A percentile compares a stretch with the other conserved stretches of the same genome.
Conservation (phyloP, 768 basidiomycete species). For the Gymnopilus junonius region DNA sequence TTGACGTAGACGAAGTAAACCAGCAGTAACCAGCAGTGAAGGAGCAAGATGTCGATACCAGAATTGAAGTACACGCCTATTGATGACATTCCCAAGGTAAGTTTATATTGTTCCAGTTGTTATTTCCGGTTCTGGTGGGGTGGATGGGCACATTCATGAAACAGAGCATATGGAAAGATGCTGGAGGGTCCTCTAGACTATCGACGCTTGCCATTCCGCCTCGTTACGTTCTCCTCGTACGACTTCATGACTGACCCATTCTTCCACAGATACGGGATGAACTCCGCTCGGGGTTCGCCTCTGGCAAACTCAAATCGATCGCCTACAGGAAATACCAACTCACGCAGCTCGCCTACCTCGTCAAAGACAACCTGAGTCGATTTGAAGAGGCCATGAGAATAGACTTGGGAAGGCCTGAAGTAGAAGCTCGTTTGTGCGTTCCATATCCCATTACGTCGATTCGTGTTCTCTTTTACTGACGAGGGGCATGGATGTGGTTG, state of each 20-base stretch:
- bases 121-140: no score
- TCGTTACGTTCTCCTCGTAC: neutral
- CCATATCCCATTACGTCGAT: no score
- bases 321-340: constrained; percentile 77
- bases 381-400: constrained; percentile 59
- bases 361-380: constrained; percentile 71
- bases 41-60: constrained; percentile 17
- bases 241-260: neutral
- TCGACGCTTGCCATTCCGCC: no score
- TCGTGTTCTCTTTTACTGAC: no score
- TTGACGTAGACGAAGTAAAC: no score
- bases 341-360: constrained; percentile 68
- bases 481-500: no score
- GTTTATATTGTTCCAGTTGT: constrained; percentile 17
- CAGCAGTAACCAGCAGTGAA: no score
- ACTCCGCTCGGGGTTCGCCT: constrained; percentile 59
- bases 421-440: constrained; percentile 59
- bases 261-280: constrained; percentile 55
- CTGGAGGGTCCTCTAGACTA: no score
- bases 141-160: no score
- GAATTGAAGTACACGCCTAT: constrained; percentile 51
- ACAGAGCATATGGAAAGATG: no score
- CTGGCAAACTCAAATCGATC: constrained; percentile 68
- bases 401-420: constrained; percentile 67
- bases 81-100: constrained; percentile 55